Evolutionary conservation across 208 protist genomes (phyloP).

Genomic region (Trypanosomatidae sp.): DNA sequence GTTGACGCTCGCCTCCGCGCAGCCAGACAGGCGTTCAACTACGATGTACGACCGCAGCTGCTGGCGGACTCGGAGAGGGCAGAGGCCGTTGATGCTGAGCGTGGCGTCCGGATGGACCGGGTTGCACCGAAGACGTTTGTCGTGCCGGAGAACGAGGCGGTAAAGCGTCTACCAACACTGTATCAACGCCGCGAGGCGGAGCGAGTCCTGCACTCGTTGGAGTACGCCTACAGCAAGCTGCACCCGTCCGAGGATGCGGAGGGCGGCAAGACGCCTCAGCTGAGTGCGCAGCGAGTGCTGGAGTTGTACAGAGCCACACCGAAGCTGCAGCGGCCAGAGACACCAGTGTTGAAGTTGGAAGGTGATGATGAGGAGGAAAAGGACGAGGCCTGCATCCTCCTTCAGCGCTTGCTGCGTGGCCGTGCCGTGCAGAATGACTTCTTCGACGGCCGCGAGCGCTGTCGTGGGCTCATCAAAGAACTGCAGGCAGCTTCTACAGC

Average conservation of each 20-base stretch:
- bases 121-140: conserved; percentile 47
- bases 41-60: conserved; percentile 86
- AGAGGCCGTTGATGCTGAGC: conserved; percentile 61
- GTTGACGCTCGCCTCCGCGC: conserved; percentile 18
- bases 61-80: conserved; percentile 53
- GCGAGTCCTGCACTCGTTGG: conserved; percentile 74
- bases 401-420: conserved; percentile 90
- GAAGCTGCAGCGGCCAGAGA: conserved; percentile 85
- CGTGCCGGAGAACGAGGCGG: conserved; percentile 68
- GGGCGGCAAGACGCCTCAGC: conserved; percentile 1
- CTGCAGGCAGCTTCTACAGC: conserved; percentile 89
- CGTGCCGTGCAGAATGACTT: conserved; percentile 94
- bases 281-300: conserved; percentile 49
- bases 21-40: conserved; percentile 41
- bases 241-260: conserved; percentile 23
- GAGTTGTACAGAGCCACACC: conserved; percentile 90
- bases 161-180: conserved; percentile 68
- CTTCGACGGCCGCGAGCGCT: conserved; percentile 93
- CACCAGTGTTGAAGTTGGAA: conserved; percentile 87
- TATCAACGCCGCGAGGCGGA: conserved; percentile 84
- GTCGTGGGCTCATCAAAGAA: conserved; percentile 91
- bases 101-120: conserved; percentile 45
- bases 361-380: conserved; percentile 79
- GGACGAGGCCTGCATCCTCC: conserved; percentile 85
- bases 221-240: conserved; percentile 80